Percentiles rank a stretch among this genome's conserved stretches.
These are phyloP conservation scores for Trametes elegans DNA, from an alignment of 768 basidiomycete species.

Conservation along the genomic window DNA sequence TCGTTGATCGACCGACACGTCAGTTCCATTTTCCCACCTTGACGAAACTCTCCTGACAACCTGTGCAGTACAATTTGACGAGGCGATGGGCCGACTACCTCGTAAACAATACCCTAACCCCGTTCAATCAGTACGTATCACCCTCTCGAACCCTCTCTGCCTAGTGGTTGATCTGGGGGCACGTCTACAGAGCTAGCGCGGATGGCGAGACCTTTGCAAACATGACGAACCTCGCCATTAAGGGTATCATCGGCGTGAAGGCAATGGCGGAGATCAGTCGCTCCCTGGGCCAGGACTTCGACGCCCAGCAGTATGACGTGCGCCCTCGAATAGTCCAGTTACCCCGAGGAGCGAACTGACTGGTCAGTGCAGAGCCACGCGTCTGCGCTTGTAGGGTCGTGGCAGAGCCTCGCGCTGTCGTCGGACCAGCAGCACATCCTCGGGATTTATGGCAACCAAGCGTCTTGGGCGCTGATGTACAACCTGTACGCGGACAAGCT, in stretches of 20 bases:
- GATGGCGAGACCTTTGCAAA: conserved; percentile 16
- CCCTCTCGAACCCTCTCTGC: too few species aligned
- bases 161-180: too few species aligned
- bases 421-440: conserved; percentile 7
- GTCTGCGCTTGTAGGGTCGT: neutral
- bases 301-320: conserved; percentile 19
- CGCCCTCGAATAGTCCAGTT: too few species aligned
- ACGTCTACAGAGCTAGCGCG: conserved; percentile 2
- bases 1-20: conserved; percentile 19
- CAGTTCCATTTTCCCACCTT: neutral
- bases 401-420: conserved; percentile 9
- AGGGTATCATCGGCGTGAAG: conserved; percentile 26
- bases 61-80: conserved; percentile 23
- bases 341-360: neutral
- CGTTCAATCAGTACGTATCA: conserved; percentile 13
- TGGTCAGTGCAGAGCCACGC: conserved; percentile 12
- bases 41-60: neutral
- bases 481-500: conserved; percentile 18
- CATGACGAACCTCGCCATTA: conserved; percentile 25
- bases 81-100: conserved; percentile 27
- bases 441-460: conserved; percentile 4
- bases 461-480: conserved; percentile 19
- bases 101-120: conserved; percentile 18
- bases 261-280: conserved; percentile 24
- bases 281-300: conserved; percentile 8